Evolutionary conservation across 768 basidiomycete species (phyloP).

Genomic region (Mycena alexandri): DNA sequence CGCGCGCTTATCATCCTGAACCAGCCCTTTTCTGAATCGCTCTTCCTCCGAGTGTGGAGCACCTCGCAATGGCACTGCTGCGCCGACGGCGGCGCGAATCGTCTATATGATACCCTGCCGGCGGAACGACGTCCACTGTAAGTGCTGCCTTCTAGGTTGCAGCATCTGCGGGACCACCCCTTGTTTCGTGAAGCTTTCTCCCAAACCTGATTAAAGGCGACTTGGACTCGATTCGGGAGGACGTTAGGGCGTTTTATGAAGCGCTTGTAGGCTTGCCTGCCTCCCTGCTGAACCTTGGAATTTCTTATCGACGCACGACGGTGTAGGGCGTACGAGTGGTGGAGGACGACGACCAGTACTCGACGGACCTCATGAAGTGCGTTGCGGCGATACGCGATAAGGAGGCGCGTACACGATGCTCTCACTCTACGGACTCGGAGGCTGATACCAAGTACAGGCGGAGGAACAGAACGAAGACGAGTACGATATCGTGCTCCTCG

Average conservation of each 20-base stretch:
- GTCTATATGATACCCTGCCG: constrained; percentile 71
- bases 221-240: constrained; percentile 85
- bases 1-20: constrained; percentile 90
- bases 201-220: constrained; percentile 96
- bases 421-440: constrained; percentile 41
- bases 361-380: constrained; percentile 99
- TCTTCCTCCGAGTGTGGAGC: constrained; percentile 75
- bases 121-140: constrained; percentile 38
- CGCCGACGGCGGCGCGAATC: constrained; percentile 92
- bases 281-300: neutral
- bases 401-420: constrained; percentile 61
- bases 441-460: no score
- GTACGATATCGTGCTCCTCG: constrained; percentile 83
- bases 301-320: neutral
- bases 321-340: constrained; percentile 77
- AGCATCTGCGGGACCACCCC: constrained; percentile 12
- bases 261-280: constrained; percentile 58
- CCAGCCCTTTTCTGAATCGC: constrained; percentile 78
- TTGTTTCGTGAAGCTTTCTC: constrained; percentile 62
- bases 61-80: constrained; percentile 69
- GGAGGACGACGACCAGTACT: constrained; percentile 78
- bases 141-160: constrained; percentile 24
- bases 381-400: constrained; percentile 69
- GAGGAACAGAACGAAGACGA: constrained; percentile 39
- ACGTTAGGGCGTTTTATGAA: constrained; percentile 79